These are phyloP conservation scores for Cladosporium cucumerinum DNA, from an alignment of 2,329 filamentous ascomycete genomes.

Conservation along the genomic window DNA sequence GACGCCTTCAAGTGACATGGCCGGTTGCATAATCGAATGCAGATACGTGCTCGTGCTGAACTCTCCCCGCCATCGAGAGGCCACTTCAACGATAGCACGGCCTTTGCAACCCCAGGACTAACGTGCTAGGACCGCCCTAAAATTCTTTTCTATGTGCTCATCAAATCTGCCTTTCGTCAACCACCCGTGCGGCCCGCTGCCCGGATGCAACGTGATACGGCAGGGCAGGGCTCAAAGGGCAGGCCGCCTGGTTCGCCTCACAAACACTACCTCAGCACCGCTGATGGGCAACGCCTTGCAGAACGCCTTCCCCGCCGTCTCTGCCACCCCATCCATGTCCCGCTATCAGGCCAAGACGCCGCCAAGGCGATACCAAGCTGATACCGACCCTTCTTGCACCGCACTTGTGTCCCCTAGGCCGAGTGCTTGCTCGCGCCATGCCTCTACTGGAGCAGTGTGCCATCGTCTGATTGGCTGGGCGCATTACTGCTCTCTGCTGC, in stretches of 20 bases:
- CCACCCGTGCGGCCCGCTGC: not conserved
- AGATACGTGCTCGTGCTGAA: not conserved
- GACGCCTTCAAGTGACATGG: not conserved
- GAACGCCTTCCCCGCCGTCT: conserved; percentile 5
- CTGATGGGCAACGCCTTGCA: not conserved
- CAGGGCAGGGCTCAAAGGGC: not conserved
- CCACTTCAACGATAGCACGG: not conserved
- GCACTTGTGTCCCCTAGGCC: conserved; percentile 2
- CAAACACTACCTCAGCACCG: not conserved
- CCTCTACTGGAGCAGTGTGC: not conserved
- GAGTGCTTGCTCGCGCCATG: conserved; percentile 10
- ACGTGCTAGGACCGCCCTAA: not conserved
- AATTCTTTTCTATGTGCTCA: conserved; percentile 10
- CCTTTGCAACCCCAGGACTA: not conserved
- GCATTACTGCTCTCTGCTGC: not conserved
- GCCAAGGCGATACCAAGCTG: conserved; percentile 14
- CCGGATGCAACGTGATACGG: conserved; percentile 5
- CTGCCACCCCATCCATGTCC: not conserved
- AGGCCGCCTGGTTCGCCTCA: not conserved
- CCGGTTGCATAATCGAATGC: conserved; percentile 6
- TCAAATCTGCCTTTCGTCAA: not conserved
- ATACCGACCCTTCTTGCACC: conserved; percentile 14
- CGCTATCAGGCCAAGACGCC: conserved; percentile 12
- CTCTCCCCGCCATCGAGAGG: not conserved
- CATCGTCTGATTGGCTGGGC: not conserved